A percentile compares a stretch with the other conserved stretches of the same genome.
phyloP scores from a whole-genome alignment of 345 rosid species.

The Pugionium cornutum region DNA sequence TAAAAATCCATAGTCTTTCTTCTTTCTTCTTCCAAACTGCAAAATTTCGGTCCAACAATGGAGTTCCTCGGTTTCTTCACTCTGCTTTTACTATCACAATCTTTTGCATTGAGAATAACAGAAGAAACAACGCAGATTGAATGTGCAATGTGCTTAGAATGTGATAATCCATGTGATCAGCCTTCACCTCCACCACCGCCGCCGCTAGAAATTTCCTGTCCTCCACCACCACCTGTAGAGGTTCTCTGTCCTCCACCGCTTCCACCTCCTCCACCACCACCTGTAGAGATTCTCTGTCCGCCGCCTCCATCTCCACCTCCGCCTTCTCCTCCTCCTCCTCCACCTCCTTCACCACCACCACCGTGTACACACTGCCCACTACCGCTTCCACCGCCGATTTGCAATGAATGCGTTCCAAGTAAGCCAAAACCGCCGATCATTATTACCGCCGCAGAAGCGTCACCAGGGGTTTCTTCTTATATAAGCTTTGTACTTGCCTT shows the following conservation, averaged over 20 bases:
- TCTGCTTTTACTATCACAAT: slow-evolving; percentile 29
- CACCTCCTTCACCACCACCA: slow-evolving; percentile 40
- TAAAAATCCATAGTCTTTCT: slow-evolving; percentile 4
- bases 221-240: slow-evolving; percentile 36
- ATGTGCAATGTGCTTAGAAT: slow-evolving; percentile 43
- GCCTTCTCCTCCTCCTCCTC: slow-evolving; percentile 33
- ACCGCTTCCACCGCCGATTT: slow-evolving; percentile 37
- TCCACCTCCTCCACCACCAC: slow-evolving; percentile 30
- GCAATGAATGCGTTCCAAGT: slow-evolving; percentile 35
- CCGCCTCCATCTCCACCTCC: slow-evolving; percentile 29
- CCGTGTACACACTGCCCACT: slow-evolving; percentile 38
- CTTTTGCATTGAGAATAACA: slow-evolving; percentile 11
- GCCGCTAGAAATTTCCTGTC: not conserved
- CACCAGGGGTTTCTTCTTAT: slow-evolving; percentile 12
- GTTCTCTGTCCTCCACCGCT: slow-evolving; percentile 33
- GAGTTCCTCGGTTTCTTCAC: slow-evolving; percentile 32
- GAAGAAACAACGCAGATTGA: slow-evolving; percentile 25
- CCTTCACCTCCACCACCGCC: slow-evolving; percentile 37
- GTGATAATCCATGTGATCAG: slow-evolving; percentile 39
- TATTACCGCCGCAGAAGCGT: slow-evolving; percentile 32
- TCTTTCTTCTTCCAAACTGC: not conserved
- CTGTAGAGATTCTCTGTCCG: slow-evolving; percentile 29
- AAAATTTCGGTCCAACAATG: not conserved
- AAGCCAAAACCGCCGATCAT: slow-evolving; percentile 38
- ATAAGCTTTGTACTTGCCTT: not conserved